Evolutionary conservation across 1,284 basidiomycete species (phyloP).

Genomic region (Cryptococcus jaspeensis): DNA sequence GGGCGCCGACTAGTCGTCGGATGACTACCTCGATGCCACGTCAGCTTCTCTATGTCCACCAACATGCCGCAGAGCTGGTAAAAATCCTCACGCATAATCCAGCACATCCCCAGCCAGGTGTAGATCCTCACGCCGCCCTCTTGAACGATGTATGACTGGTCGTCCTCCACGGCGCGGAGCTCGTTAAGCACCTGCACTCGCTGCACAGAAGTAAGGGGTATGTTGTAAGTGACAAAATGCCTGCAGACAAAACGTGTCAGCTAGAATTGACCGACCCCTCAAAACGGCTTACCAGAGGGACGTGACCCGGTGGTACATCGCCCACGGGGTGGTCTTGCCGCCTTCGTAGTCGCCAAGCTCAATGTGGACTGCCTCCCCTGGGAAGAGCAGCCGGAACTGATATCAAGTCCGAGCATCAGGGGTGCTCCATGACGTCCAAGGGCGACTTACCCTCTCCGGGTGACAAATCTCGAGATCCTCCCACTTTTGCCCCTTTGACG

Average conservation of each 20-base stretch:
- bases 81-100: conserved; percentile 16
- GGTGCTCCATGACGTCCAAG: background rate
- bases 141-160: conserved; percentile 7
- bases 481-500: conserved; percentile 7
- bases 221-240: conserved; percentile 5
- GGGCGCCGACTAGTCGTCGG: background rate
- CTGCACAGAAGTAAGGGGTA: background rate
- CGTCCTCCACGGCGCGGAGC: conserved; percentile 12
- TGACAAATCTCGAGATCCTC: conserved; percentile 15
- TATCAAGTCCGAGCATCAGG: background rate
- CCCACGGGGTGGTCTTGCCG: conserved; percentile 24
- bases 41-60: no score
- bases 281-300: conserved; percentile 30
- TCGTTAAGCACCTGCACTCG: conserved; percentile 12
- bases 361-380: conserved; percentile 13
- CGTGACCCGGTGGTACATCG: conserved; percentile 25
- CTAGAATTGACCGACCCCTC: no score
- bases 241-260: background rate
- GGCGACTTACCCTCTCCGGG: conserved; percentile 27
- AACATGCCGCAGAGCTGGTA: no score
- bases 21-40: background rate
- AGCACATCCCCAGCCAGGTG: conserved; percentile 30
- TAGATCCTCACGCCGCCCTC: conserved; percentile 16
- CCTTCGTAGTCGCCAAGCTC: background rate
- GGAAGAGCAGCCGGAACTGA: conserved; percentile 30